Base-by-base conservation (phyloP, 78 protist genomes). In the Andalucia godoyi region DNA sequence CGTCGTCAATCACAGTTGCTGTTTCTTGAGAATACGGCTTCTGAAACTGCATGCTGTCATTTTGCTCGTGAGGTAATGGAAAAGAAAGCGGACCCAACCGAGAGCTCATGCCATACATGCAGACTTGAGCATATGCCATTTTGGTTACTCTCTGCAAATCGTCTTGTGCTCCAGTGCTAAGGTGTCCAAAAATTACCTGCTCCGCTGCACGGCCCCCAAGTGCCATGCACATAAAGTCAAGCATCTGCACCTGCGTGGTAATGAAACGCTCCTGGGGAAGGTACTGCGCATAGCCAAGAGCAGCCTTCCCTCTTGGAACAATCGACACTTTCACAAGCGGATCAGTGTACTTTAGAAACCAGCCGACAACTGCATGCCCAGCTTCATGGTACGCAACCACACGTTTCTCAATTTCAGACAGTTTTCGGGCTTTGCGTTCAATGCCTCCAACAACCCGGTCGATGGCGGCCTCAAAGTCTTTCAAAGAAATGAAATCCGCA, bases 381-480 rank as follows among this genome's bases (percentile, higher is more conserved):
- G 99, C 95, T 76, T 95, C 99, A 77, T 95, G 99, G 73, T 86
- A 84, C 6, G 99, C 97, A 2, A 93, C 89, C 12, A 54, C 45
- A 9, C 30, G 42, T 38, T 78, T 43, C 67, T 91, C 93, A 32
- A 58, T 76, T 2, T 50, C 55, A 8, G 62, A 5, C n/a, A 63
- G 18, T 10, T 13, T 4, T 6, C 60, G 39, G 10, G 5, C 7
- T 36, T 29, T 66, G 38, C 51, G 5, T 23, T 66, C 77, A 34
- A 77, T n/a, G 29, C 93, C 93, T 12, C 75, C 95, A 61, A 89
- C 71, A 37, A 91, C 85, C 17, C 96, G 85, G 49, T 95, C 99
- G 9, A 87, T 80, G 29, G 99, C 99, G 15, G 70, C 69, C 51
- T 89, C 88, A 57, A 95, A 93, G 62, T 89, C 83, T 8, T 21